Conservation (phyloP, 2,329 filamentous ascomycete species). For the Plenodomus biglobosus region DNA sequence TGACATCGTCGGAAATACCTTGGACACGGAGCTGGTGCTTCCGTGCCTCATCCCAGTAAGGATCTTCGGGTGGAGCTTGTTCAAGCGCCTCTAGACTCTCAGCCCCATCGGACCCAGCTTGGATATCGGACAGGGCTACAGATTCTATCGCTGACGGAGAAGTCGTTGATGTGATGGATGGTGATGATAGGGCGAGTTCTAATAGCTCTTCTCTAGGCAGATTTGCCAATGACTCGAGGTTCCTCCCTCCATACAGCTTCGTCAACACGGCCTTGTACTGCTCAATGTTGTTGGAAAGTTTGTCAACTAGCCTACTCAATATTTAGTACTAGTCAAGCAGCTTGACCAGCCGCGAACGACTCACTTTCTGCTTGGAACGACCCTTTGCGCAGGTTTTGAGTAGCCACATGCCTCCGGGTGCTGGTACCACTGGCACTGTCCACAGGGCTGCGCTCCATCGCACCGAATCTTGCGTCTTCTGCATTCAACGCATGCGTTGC, state of each 20-base stretch:
- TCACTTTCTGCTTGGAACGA: constrained; percentile 77
- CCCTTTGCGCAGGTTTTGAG: constrained; percentile 74
- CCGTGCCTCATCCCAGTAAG: constrained; percentile 66
- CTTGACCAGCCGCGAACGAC: constrained; percentile 26
- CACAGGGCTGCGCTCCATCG: constrained; percentile 78
- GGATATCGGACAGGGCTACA: constrained; percentile 41
- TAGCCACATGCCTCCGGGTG: constrained; percentile 78
- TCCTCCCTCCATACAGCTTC: constrained; percentile 48
- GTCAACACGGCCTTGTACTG: constrained; percentile 48
- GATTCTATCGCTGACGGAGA: constrained; percentile 35
- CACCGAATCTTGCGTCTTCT: constrained; percentile 82
- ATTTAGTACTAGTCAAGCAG: constrained; percentile 50
- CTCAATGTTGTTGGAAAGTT: constrained; percentile 55
- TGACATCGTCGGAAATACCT: constrained; percentile 68
- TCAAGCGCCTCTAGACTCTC: constrained; percentile 64
- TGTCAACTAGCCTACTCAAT: constrained; percentile 59
- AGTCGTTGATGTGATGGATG: constrained; percentile 37
- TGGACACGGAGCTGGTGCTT: constrained; percentile 48
- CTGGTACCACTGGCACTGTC: constrained; percentile 79
- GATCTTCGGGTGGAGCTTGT: constrained; percentile 66
- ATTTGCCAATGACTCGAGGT: constrained; percentile 44
- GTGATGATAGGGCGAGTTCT: constrained; percentile 47
- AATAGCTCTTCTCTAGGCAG: constrained; percentile 50
- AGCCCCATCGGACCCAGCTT: constrained; percentile 50
- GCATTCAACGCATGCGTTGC: constrained; percentile 72